Percentiles rank a stretch among this genome's conserved stretches.
Evolutionary conservation across 805 yeast species (phyloP).

Genomic region (Cyberlindnera maritima): DNA sequence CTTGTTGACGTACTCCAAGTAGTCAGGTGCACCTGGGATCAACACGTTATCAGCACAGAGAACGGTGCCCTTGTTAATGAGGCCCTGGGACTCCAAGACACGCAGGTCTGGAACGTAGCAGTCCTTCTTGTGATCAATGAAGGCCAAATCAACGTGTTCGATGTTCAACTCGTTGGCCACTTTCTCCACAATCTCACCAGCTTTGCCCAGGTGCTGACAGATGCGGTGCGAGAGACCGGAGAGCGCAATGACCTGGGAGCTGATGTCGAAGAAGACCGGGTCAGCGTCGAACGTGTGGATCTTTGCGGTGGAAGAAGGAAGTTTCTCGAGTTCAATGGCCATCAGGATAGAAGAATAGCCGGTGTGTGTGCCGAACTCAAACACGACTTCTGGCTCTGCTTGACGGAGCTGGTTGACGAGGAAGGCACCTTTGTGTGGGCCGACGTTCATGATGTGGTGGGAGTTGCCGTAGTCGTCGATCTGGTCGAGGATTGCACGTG

Average conservation of each 20-base stretch:
- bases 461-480: slow-evolving; percentile 15
- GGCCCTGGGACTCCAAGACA: slow-evolving; percentile 37
- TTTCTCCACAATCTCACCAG: slow-evolving; percentile 12
- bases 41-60: slow-evolving; percentile 37
- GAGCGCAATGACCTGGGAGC: slow-evolving; percentile 17
- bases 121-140: slow-evolving; percentile 41
- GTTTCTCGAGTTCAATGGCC: slow-evolving; percentile 16
- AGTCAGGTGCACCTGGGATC: slow-evolving; percentile 39
- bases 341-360: slow-evolving; percentile 22
- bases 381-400: slow-evolving; percentile 17
- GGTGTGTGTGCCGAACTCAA: slow-evolving; percentile 23
- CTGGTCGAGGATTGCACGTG: slow-evolving; percentile 14
- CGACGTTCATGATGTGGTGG: slow-evolving; percentile 7
- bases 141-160: slow-evolving; percentile 32
- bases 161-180: slow-evolving; percentile 15
- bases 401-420: slow-evolving; percentile 7
- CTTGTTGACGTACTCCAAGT: slow-evolving; percentile 35
- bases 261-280: slow-evolving; percentile 10
- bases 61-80: slow-evolving; percentile 38
- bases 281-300: slow-evolving; percentile 23
- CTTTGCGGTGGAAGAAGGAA: slow-evolving; percentile 3
- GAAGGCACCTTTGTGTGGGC: slow-evolving; percentile 8
- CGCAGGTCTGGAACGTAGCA: slow-evolving; percentile 41
- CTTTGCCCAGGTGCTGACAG: slow-evolving; percentile 17
- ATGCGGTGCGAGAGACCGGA: slow-evolving; percentile 21